Evolutionary conservation across 768 basidiomycete genomes (phyloP).

Genomic region (Russula virescens): DNA sequence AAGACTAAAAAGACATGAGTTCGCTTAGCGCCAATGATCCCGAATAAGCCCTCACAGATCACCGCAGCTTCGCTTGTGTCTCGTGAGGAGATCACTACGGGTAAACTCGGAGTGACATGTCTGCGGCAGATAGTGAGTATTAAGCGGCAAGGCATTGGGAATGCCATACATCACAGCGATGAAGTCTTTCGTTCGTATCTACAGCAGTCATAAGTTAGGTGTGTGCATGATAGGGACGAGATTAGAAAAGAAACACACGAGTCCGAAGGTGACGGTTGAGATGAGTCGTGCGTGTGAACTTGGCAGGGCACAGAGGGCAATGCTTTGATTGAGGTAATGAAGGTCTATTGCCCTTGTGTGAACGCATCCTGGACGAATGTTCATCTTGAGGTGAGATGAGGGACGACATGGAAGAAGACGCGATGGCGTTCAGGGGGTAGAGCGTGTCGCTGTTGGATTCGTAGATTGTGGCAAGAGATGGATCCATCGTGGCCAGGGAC

Average conservation of each 20-base stretch:
- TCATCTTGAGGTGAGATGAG: slow-evolving; percentile 19
- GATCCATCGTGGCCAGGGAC: slow-evolving; percentile 1
- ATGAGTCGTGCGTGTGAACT: slow-evolving; percentile 63
- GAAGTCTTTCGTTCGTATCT: slow-evolving; percentile 63
- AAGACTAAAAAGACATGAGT: slow-evolving; percentile 17
- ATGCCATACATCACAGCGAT: slow-evolving; percentile 49
- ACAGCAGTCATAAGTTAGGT: slow-evolving; percentile 11
- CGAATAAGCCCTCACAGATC: slow-evolving; percentile 42
- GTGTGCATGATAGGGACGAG: not conserved
- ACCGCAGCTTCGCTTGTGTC: slow-evolving; percentile 61
- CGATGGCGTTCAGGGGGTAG: slow-evolving; percentile 15
- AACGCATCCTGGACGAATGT: slow-evolving; percentile 42
- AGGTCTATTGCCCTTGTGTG: slow-evolving; percentile 53
- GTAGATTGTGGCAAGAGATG: slow-evolving; percentile 11
- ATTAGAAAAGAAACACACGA: slow-evolving; percentile 37
- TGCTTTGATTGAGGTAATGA: slow-evolving; percentile 58
- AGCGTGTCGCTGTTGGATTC: slow-evolving; percentile 8
- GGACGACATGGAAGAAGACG: slow-evolving; percentile 18
- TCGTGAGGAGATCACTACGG: slow-evolving; percentile 57
- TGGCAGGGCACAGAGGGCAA: slow-evolving; percentile 58
- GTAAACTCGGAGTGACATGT: slow-evolving; percentile 62
- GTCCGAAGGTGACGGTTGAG: slow-evolving; percentile 61
- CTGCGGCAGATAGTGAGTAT: slow-evolving; percentile 31
- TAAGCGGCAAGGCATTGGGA: not conserved
- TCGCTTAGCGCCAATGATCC: not conserved